Evolutionary conservation across 2,329 filamentous ascomycete genomes (phyloP), one percentile per base, ranked within the genome.

Genomic region (Emergomyces pasteurianus): DNA sequence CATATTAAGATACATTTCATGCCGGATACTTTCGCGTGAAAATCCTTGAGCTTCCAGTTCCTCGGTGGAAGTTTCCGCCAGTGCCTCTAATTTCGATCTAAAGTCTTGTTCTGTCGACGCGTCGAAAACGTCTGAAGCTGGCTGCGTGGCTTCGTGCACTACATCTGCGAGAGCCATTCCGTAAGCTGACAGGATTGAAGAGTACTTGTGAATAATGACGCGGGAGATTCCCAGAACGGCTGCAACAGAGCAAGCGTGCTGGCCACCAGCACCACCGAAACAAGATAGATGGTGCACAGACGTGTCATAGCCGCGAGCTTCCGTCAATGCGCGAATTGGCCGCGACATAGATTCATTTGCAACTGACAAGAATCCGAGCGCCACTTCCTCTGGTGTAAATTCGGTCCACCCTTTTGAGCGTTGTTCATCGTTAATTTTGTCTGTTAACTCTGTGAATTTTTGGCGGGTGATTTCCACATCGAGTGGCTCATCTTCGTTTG

Each of bases 121-220:
- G 9, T 79, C 77, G 75, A 81, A 85, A 2, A 80, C 75, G 28
- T 80, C 80, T 0, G 81, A 83, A 58, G 83, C 79, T 10, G 75
- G 75, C 53, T 77, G 72, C 65, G 96, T 92, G 36, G 87, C 82
- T 75, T 96, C 92, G 65, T 96, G 90, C 0, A 96, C 92, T 0
- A 96, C 91, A 69, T 96, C 92, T 12, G 92, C 92, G 4, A 96
- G 77, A 0, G 91, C 90, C 86, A 96, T 92, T 16, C 92, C 92
- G 66, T 96, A 96, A 0, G 92, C 92, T 0, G 91, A 96, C 0
- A 96, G 79, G 0, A 96, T 90, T 0, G 91, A 96, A 0, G 91
- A 95, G 71, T 96, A 96, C 61, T 89, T 81, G 72, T 96, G 92
- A 1, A 96, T 82, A 10, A 96, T 79, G 40, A 95, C 94, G 70